Base-by-base conservation (phyloP, 345 rosid genomes). In the Geranium brycei region DNA sequence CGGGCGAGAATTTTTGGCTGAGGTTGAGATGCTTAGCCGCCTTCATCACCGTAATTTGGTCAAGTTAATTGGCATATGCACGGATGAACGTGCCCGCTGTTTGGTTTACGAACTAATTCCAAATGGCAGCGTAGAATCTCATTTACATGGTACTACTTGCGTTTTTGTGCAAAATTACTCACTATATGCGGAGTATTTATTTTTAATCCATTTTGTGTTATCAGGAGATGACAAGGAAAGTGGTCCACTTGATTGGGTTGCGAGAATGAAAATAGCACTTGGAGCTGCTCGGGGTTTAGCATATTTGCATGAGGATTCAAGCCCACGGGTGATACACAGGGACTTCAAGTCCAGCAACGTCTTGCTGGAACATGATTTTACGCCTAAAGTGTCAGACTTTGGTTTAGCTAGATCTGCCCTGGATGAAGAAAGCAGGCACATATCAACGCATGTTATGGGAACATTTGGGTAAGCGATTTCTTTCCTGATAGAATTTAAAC, bases 21-120 rank as follows among this genome's bases (percentile, higher is more conserved):
- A 93, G 74, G 87, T 90, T 3, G 99, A 93, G 80, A 93, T 93
- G 97, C 93, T 93, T 72, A 93, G 97, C 66, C 99, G 97, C 62
- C 85, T 93, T 71, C 99, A 93, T 76, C 99, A 93, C 68, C 79
- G 99, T 72, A 90, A 93, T 76, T 74, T 93, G 64, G 99, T 93
- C 69, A 87, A 90, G 77, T 69, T 93, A 76, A 86, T 93, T 3
- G 99, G 99, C 56, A 89, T 93, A 68, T 93, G 99, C 73, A 81
- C 83, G 7, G 96, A 89, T 81, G 96, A 90, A 66, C 89, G 73
- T 15, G 68, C 71, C 38, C 95, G 96, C 51, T 81, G 97, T 74
- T 80, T 93, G 76, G 95, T 93, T 56, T 93, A 93, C 62, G 97
- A 93, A 71, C 96, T 93, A 63, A 80, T 93, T 69, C 87, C 91